A percentile compares a stretch with the other conserved stretches of the same genome.
These are phyloP conservation scores for Aspergillus caelatus DNA, from an alignment of 2,329 filamentous ascomycete genomes.

Conservation along the genomic window DNA sequence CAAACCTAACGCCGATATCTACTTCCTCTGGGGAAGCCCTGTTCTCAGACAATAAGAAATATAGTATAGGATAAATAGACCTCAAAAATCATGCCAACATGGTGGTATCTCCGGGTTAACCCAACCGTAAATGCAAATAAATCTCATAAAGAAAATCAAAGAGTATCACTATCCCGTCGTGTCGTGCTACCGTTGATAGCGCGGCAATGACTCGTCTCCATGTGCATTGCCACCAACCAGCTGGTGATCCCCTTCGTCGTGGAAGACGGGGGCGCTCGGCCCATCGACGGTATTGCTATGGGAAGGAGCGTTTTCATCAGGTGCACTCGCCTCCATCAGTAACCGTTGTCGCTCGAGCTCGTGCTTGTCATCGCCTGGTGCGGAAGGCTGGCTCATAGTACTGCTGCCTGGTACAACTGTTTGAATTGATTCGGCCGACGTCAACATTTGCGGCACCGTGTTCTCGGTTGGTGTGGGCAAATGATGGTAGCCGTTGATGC, in stretches of 20 bases:
- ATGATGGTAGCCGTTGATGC: slow-evolving; percentile 52
- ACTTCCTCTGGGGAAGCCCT: slow-evolving; percentile 3
- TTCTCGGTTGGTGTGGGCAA: slow-evolving; percentile 26
- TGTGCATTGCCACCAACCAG: slow-evolving; percentile 41
- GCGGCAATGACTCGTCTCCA: slow-evolving; percentile 46
- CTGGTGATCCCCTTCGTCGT: slow-evolving; percentile 59
- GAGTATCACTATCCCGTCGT: slow-evolving; percentile 1
- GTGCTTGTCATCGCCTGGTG: slow-evolving; percentile 70
- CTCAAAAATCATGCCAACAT: slow-evolving; percentile 15
- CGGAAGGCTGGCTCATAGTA: slow-evolving; percentile 36
- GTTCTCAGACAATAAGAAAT: slow-evolving; percentile 6
- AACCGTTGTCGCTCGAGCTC: slow-evolving; percentile 71
- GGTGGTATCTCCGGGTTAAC: slow-evolving; percentile 38
- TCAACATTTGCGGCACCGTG: slow-evolving; percentile 24
- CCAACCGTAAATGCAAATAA: slow-evolving; percentile 24
- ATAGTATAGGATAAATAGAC: slow-evolving; percentile 13
- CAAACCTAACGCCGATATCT: slow-evolving; percentile 1
- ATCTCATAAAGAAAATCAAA: slow-evolving; percentile 30
- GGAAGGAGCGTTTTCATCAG: slow-evolving; percentile 35
- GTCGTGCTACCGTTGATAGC: slow-evolving; percentile 44
- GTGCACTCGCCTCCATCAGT: slow-evolving; percentile 66
- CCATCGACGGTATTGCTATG: slow-evolving; percentile 19
- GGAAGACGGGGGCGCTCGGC: slow-evolving; percentile 64
- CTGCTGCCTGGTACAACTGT: slow-evolving; percentile 35
- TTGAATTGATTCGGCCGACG: slow-evolving; percentile 36